These are phyloP conservation scores for Paecilomyces formosus DNA, from an alignment of 2,329 filamentous ascomycete genomes.

Conservation along the genomic window DNA sequence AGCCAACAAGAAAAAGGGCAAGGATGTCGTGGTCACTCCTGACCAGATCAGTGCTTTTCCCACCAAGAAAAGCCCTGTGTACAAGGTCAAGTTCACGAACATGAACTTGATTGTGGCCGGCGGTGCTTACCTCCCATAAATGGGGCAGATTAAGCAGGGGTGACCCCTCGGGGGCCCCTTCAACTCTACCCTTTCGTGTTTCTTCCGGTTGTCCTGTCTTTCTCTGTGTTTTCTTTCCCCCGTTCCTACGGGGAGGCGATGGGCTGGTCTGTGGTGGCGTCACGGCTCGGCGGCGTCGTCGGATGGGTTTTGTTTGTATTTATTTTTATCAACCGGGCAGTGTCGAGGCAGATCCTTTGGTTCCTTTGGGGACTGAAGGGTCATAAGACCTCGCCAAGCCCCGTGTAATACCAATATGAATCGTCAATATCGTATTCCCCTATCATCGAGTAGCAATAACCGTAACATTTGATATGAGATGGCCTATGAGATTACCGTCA, in stretches of 20 bases:
- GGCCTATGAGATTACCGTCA: neutral
- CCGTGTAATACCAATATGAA: neutral
- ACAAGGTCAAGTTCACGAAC: slow-evolving; percentile 85
- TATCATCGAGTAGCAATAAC: too few relatives aligned
- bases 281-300: neutral
- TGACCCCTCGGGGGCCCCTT: neutral
- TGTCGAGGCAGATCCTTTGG: neutral
- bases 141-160: neutral
- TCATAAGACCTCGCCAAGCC: neutral
- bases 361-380: neutral
- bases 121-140: slow-evolving; percentile 56
- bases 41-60: slow-evolving; percentile 94
- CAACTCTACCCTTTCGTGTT: neutral
- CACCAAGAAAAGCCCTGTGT: slow-evolving; percentile 92
- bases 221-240: neutral
- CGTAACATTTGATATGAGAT: too few relatives aligned
- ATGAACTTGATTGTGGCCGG: slow-evolving; percentile 92
- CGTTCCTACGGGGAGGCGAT: neutral
- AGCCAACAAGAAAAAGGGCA: slow-evolving; percentile 62
- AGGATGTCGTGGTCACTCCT: slow-evolving; percentile 81
- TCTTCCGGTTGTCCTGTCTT: neutral
- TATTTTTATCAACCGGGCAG: neutral
- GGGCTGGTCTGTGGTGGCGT: neutral
- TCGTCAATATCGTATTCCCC: neutral
- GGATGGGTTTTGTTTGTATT: neutral